A percentile compares a stretch with the other conserved stretches of the same genome.
Evolutionary conservation across 148 eudicot genomes (phyloP).

Genomic region (Camellia sinensis): DNA sequence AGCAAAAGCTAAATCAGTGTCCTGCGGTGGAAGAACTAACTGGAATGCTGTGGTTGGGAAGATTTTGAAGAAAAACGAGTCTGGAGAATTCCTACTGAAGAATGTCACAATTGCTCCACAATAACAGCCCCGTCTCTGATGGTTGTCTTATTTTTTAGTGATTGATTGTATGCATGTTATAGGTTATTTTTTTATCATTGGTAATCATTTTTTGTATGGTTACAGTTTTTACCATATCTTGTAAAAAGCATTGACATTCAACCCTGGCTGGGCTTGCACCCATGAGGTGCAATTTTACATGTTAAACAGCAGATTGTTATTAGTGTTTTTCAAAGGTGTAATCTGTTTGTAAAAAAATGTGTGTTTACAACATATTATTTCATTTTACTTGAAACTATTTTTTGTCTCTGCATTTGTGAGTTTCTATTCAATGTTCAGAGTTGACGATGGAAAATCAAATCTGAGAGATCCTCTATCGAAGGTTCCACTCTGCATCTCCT

Average conservation of each 20-base stretch:
- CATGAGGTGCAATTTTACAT: too few species aligned
- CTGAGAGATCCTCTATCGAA: too few species aligned
- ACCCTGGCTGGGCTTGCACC: too few species aligned
- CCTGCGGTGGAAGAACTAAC: slow-evolving; percentile 34
- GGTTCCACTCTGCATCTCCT: too few species aligned
- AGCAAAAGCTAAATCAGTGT: slow-evolving; percentile 14
- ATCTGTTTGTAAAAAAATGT: background rate
- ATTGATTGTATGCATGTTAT: too few species aligned
- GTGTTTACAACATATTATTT: background rate
- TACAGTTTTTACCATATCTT: background rate
- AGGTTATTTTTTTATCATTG: too few species aligned
- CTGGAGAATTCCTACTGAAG: slow-evolving; percentile 27
- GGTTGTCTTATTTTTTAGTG: background rate
- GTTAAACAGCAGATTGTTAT: too few species aligned
- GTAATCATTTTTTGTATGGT: background rate
- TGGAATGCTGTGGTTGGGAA: slow-evolving; percentile 65
- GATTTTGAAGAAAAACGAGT: slow-evolving; percentile 44
- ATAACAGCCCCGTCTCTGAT: slow-evolving; percentile 9
- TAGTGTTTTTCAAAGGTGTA: too few species aligned
- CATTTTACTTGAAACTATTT: background rate
- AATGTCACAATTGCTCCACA: slow-evolving; percentile 20
- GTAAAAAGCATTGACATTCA: background rate
- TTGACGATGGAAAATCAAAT: too few species aligned
- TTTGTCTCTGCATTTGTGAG: background rate
- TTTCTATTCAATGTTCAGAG: too few species aligned